Conservation (phyloP, 2,329 filamentous ascomycete species). For the Xylariaceae sp. region DNA sequence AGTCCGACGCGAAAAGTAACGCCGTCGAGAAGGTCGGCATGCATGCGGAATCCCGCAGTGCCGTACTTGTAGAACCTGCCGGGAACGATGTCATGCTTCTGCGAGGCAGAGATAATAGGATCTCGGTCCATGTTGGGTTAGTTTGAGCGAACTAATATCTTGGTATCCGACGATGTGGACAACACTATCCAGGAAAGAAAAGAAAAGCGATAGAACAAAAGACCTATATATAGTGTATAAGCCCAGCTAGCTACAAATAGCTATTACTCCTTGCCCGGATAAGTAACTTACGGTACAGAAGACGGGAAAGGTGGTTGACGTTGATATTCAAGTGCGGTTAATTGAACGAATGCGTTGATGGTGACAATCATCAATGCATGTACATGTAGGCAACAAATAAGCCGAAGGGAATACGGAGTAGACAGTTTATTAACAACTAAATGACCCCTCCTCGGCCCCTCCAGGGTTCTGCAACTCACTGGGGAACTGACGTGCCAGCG, state of each 20-base stretch:
- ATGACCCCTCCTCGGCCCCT: not conserved
- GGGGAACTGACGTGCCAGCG: not conserved
- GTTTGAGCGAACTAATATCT: slow-evolving; percentile 1
- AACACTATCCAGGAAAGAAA: no score
- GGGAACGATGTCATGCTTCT: slow-evolving; percentile 62
- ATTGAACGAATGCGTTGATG: not conserved
- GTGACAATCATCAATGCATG: not conserved
- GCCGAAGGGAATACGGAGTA: not conserved
- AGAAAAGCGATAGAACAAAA: no score
- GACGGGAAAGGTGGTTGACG: no score
- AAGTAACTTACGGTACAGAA: no score
- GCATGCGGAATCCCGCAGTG: slow-evolving; percentile 71
- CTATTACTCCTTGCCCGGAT: no score
- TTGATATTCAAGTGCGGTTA: not conserved
- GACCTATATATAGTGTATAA: no score
- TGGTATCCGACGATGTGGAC: not conserved
- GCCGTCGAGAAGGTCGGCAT: slow-evolving; percentile 80
- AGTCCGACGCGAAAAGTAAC: slow-evolving; percentile 93
- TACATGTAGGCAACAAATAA: not conserved
- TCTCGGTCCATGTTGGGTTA: slow-evolving; percentile 50
- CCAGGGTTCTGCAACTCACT: not conserved
- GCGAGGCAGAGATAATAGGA: slow-evolving; percentile 61
- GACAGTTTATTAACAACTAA: not conserved
- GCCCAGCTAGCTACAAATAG: no score
- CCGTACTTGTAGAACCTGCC: slow-evolving; percentile 65